These are phyloP conservation scores for Epichloe brachyelytri DNA, from an alignment of 2,329 filamentous ascomycete genomes.

Conservation along the genomic window DNA sequence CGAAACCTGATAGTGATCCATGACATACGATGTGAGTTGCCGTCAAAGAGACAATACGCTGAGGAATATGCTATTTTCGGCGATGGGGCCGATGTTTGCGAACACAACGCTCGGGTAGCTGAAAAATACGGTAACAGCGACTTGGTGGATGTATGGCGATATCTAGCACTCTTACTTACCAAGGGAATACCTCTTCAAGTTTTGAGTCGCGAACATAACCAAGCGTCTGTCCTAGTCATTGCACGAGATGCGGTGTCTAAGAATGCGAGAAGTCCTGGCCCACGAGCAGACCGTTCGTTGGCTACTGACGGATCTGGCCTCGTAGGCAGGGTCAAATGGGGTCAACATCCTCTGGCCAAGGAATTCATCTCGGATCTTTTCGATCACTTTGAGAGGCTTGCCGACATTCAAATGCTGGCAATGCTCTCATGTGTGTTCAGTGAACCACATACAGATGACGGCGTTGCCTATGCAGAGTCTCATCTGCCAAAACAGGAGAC, in stretches of 20 bases:
- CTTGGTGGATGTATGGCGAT: conserved; percentile 70
- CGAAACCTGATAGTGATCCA: conserved; percentile 66
- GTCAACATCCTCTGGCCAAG: conserved; percentile 48
- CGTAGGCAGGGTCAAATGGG: conserved; percentile 54
- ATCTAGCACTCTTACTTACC: conserved; percentile 63
- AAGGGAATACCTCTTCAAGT: conserved; percentile 63
- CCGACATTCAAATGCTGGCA: conserved; percentile 57
- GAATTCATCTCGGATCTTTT: conserved; percentile 51
- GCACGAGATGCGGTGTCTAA: conserved; percentile 46
- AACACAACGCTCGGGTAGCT: conserved; percentile 71
- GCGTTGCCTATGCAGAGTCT: conserved; percentile 43
- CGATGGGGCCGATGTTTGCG: conserved; percentile 66
- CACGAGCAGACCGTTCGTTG: background rate
- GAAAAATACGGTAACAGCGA: conserved; percentile 57
- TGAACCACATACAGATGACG: conserved; percentile 42
- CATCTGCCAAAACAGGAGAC: conserved; percentile 46
- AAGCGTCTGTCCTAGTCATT: conserved; percentile 54
- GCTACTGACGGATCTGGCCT: conserved; percentile 20
- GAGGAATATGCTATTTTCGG: conserved; percentile 74
- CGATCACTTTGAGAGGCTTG: conserved; percentile 46
- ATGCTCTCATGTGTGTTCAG: conserved; percentile 60
- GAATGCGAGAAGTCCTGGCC: conserved; percentile 4
- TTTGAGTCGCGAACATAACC: conserved; percentile 38
- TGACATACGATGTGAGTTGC: conserved; percentile 56
- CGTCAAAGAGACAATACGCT: conserved; percentile 66